A percentile compares a stretch with the other conserved stretches of the same genome.
Evolutionary conservation across 176 grass and related monocot species (phyloP).

Genomic region (Eremochloa ophiuroides): DNA sequence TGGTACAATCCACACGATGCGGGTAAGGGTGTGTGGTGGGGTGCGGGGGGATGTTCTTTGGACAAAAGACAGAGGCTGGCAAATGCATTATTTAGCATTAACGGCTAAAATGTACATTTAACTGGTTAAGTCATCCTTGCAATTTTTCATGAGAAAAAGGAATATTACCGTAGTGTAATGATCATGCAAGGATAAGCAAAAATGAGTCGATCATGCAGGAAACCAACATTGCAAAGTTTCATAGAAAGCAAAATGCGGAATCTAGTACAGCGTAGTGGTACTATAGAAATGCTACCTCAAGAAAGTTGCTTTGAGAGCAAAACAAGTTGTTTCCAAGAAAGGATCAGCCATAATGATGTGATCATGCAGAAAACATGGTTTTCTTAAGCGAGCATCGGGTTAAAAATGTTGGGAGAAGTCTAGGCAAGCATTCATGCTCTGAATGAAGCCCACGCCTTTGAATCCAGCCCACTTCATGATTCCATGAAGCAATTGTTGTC

Average conservation of each 20-base stretch:
- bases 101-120: not conserved
- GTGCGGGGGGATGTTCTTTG: not conserved
- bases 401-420: constrained; percentile 72
- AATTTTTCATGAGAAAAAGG: not conserved
- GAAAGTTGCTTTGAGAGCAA: not conserved
- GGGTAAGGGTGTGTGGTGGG: accelerated
- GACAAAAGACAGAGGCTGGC: not conserved
- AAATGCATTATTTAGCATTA: not conserved
- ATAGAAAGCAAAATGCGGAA: not conserved
- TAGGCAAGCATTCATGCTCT: constrained; percentile 58
- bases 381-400: constrained; percentile 26
- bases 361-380: constrained; percentile 57
- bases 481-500: constrained; percentile 52
- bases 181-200: not conserved
- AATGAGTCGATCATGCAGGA: not conserved
- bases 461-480: constrained; percentile 51
- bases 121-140: not conserved
- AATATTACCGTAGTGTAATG: not conserved
- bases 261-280: not conserved
- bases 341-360: constrained; percentile 53
- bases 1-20: not conserved
- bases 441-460: constrained; percentile 85
- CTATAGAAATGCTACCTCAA: not conserved
- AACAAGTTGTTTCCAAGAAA: constrained; percentile 25
- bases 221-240: not conserved